A percentile compares a stretch with the other conserved stretches of the same genome.
phyloP scores from a whole-genome alignment of 2,329 filamentous ascomycete species.

The Aspergillus novoparasiticus region DNA sequence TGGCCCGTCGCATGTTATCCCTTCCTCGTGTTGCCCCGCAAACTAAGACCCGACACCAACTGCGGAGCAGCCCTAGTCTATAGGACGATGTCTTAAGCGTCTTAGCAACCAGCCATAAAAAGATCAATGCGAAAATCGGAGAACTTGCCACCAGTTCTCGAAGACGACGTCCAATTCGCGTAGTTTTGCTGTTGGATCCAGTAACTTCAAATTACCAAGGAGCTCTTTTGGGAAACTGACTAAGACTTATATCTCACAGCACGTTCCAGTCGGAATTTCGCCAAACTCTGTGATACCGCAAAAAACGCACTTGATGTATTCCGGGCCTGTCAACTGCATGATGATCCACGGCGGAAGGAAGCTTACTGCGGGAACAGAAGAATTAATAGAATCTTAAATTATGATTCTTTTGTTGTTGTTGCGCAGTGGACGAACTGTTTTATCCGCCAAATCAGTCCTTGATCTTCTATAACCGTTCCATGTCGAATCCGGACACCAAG shows the following conservation, averaged over 20 bases:
- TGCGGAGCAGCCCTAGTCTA: constrained; percentile 11
- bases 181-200: neutral
- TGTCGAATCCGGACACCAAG: neutral
- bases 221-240: neutral
- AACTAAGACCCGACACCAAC: constrained; percentile 3
- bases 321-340: neutral
- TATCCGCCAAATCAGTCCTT: neutral
- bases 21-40: constrained; percentile 11
- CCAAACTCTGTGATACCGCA: neutral
- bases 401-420: neutral
- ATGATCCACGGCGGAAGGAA: constrained; percentile 1
- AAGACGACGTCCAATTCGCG: neutral
- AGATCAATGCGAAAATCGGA: neutral
- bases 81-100: neutral
- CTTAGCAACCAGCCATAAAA: neutral
- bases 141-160: neutral
- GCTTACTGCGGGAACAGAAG: neutral
- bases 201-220: neutral
- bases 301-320: neutral
- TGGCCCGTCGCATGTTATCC: neutral
- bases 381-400: neutral
- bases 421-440: neutral
- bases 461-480: neutral
- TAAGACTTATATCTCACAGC: neutral
- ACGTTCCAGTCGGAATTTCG: neutral